Conservation (phyloP, 202 grass and related monocot species). For the Panicum virgatum region DNA sequence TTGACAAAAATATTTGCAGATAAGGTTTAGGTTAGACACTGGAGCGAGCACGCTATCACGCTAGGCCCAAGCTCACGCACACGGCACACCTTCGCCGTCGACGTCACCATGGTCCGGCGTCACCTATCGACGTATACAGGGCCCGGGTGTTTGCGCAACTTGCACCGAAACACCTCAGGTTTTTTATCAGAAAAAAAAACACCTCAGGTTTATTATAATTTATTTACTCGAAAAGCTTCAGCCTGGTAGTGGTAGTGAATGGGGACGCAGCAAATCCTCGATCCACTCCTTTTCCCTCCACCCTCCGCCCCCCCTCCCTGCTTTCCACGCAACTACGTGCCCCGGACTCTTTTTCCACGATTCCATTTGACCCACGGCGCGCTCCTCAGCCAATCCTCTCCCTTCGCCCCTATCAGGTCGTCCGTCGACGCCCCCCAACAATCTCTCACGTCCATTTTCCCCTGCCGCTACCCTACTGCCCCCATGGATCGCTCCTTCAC, state of each 20-base stretch:
- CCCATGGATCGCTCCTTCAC: constrained; percentile 1
- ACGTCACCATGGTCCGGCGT: constrained; percentile 28
- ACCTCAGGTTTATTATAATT: neutral
- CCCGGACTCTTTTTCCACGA: constrained; percentile 18
- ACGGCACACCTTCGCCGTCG: neutral
- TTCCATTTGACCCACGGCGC: constrained; percentile 32
- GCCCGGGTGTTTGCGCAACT: neutral
- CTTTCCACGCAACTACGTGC: constrained; percentile 47
- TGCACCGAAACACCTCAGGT: neutral
- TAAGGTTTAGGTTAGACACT: neutral
- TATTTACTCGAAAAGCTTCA: neutral
- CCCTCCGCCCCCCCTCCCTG: neutral
- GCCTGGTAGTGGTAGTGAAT: neutral
- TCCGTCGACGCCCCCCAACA: constrained; percentile 4
- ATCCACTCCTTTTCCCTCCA: constrained; percentile 27
- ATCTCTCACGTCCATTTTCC: neutral
- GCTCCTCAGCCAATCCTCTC: neutral
- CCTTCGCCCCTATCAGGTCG: neutral
- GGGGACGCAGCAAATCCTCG: constrained; percentile 40
- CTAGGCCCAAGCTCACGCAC: neutral
- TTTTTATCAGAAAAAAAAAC: neutral
- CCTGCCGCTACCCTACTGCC: neutral
- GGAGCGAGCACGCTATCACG: neutral
- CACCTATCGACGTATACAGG: constrained; percentile 28
- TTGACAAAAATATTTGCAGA: neutral